Conservation (phyloP, 2,329 filamentous ascomycete genomes). For the Ceratocystis ficicola region DNA sequence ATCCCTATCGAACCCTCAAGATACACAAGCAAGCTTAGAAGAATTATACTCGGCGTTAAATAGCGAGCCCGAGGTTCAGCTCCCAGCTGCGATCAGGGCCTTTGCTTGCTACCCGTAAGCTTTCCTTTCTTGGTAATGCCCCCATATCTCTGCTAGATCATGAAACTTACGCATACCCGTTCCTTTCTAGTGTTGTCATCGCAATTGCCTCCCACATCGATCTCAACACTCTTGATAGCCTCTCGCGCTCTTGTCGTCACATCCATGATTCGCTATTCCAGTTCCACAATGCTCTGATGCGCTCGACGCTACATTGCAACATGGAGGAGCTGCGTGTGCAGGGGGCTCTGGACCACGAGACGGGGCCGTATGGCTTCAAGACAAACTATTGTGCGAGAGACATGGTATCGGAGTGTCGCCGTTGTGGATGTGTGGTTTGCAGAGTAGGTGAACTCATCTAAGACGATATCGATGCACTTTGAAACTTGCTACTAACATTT, state of each 20-base stretch:
- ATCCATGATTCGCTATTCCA: slow-evolving; percentile 67
- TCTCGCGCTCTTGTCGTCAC: slow-evolving; percentile 70
- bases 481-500: not conserved
- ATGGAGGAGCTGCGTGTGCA: slow-evolving; percentile 51
- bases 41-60: slow-evolving; percentile 19
- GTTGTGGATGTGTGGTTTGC: slow-evolving; percentile 67
- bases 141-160: not conserved
- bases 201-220: slow-evolving; percentile 68
- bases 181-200: slow-evolving; percentile 54
- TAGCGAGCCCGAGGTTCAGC: slow-evolving; percentile 15
- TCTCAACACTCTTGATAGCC: slow-evolving; percentile 71
- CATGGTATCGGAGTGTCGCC: slow-evolving; percentile 70
- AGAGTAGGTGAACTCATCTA: slow-evolving; percentile 46
- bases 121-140: not conserved
- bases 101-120: slow-evolving; percentile 32
- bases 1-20: not conserved
- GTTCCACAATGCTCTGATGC: slow-evolving; percentile 60
- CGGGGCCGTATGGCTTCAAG: slow-evolving; percentile 51
- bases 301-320: slow-evolving; percentile 64
- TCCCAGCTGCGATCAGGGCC: slow-evolving; percentile 23
- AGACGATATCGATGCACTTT: not conserved
- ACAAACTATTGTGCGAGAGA: slow-evolving; percentile 72
- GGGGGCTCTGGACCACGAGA: slow-evolving; percentile 35
- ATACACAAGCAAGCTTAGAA: slow-evolving; percentile 19
- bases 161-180: slow-evolving; percentile 10